Evolutionary conservation across 1,139 yeast genomes (phyloP), one percentile per base, ranked within the genome.

Genomic region (Blastobotrys petasosporus): DNA sequence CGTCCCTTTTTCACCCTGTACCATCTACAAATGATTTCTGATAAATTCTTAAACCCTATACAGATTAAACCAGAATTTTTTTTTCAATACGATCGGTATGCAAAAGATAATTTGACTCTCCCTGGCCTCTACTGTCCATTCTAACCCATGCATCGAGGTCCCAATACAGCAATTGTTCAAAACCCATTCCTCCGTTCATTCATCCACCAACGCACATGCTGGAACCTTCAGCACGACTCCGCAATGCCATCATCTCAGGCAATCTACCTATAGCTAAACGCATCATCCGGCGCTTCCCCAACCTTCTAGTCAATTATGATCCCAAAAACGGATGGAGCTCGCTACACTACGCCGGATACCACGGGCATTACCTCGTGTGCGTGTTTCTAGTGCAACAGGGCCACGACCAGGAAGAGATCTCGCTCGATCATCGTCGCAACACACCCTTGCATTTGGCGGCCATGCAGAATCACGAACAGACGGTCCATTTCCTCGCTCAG

Each of bases 281-380:
- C 30, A 68, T 92, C 9, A 65, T 90, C 12, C 71, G 75, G 45
- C 72, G 94, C 42, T 85, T 76, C 58, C 96, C 97, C 0, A 85
- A 81, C 33, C 70, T 88, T 40, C 69, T 94, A 65, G 79, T 82
- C 47, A 86, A 88, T 60, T 73, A 80, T 17, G 90, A 92, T 61
- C 71, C 81, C 10, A 50, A 69, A 37, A 79, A 83, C 56, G 97
- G 97, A 1, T 90, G 97, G 97, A 75, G 85, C 37, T 85, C 87
- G 44, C 71, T 90, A 41, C 97, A 90, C 65, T 88, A 87, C 64
- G 92, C 96, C 1, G 80, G 94, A 7, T 84, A 67, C 60, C 69
- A 85, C 56, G 96, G 97, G 30, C 77, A 85, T 54, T 85, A 85
- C 59, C 75, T 86, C 49, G 76, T 87, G 5, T 84, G 95, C 60